These are phyloP conservation scores for Pugionium dolabratum DNA, from an alignment of 345 rosid genomes.

Conservation along the genomic window DNA sequence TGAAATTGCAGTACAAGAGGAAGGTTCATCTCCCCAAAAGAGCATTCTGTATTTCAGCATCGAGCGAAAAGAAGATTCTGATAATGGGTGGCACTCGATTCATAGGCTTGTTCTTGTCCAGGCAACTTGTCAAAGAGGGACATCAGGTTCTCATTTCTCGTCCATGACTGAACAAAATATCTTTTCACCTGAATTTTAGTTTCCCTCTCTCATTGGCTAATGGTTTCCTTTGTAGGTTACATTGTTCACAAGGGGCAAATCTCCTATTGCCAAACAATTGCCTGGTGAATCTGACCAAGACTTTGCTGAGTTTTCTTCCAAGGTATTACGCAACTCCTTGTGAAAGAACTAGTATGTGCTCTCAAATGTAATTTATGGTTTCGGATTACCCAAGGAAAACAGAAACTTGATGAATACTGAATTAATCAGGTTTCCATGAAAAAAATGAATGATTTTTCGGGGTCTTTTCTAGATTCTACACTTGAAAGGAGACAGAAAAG, in stretches of 20 bases:
- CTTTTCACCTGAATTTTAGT: neutral
- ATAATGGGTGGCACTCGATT: conserved; percentile 97
- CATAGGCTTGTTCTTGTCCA: conserved; percentile 83
- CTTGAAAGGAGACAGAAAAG: conserved; percentile 95
- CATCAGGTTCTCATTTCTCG: conserved; percentile 61
- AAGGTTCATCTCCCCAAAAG: conserved; percentile 65
- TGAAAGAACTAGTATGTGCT: neutral
- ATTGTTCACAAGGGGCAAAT: conserved; percentile 91
- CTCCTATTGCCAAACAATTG: conserved; percentile 78
- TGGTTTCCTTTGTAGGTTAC: conserved; percentile 64
- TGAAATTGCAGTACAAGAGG: conserved; percentile 67
- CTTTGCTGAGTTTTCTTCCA: conserved; percentile 79
- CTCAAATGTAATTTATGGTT: neutral
- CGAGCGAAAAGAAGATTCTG: conserved; percentile 79
- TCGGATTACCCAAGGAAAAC: neutral
- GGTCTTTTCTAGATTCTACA: conserved; percentile 67
- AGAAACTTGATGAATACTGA: neutral
- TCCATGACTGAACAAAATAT: neutral
- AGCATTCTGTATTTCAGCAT: conserved; percentile 66
- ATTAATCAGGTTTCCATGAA: neutral
- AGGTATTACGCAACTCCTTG: conserved; percentile 49
- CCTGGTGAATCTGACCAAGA: conserved; percentile 92
- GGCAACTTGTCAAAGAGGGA: conserved; percentile 90
- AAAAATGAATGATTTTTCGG: neutral
- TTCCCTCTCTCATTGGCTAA: neutral